These are phyloP conservation scores for Gillenia trifoliata DNA, from an alignment of 306 rosid genomes.

Conservation along the genomic window DNA sequence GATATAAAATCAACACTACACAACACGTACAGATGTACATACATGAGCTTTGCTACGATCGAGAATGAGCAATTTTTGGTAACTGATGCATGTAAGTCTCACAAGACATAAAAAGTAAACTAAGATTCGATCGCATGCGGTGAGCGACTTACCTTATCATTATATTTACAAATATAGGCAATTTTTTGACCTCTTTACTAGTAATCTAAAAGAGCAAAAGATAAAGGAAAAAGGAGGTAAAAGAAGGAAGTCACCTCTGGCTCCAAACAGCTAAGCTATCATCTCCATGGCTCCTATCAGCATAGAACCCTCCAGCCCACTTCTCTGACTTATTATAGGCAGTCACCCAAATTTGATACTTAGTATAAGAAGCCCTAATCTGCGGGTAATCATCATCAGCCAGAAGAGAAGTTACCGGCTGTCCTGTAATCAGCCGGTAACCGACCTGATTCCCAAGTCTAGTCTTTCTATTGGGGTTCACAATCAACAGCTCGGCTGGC, in stretches of 20 bases:
- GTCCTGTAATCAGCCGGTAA: slow-evolving; percentile 60
- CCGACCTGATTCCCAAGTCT: slow-evolving; percentile 66
- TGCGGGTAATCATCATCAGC: slow-evolving; percentile 69
- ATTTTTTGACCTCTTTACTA: not conserved
- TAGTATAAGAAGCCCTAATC: slow-evolving; percentile 61
- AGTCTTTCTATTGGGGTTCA: slow-evolving; percentile 62
- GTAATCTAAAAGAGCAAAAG: not conserved
- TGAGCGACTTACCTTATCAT: too few species aligned
- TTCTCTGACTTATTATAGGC: slow-evolving; percentile 73
- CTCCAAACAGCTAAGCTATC: slow-evolving; percentile 86
- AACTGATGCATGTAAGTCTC: too few species aligned
- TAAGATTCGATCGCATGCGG: too few species aligned
- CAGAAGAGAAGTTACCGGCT: slow-evolving; percentile 50
- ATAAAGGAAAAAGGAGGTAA: not conserved
- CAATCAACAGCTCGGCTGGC: slow-evolving; percentile 53
- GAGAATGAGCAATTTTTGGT: too few species aligned
- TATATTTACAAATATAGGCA: too few species aligned
- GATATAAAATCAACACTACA: not conserved
- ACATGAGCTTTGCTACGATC: too few species aligned
- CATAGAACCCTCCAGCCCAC: slow-evolving; percentile 81
- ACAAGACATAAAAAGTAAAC: too few species aligned
- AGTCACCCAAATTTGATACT: slow-evolving; percentile 76
- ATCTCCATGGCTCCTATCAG: slow-evolving; percentile 77
- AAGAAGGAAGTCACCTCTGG: slow-evolving; percentile 38
- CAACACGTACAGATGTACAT: not conserved